Evolutionary conservation across 2,329 filamentous ascomycete genomes (phyloP).

Genomic region (Paecilomyces niveus): DNA sequence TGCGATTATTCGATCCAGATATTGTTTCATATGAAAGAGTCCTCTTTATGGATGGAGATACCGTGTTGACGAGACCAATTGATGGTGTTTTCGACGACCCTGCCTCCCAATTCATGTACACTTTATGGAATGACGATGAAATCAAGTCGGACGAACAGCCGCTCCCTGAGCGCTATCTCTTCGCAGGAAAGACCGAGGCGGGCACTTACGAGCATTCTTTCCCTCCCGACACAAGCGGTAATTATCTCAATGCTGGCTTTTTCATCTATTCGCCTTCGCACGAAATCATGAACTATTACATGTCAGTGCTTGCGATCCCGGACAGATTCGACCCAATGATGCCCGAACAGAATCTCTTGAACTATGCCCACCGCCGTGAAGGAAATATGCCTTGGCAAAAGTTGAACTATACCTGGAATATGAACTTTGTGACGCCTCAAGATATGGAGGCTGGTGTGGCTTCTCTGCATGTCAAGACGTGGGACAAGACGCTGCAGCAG

Average conservation of each 20-base stretch:
- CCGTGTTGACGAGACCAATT: slow-evolving; percentile 26
- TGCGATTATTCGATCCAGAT: slow-evolving; percentile 30
- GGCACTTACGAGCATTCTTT: slow-evolving; percentile 2
- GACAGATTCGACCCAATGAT: slow-evolving; percentile 31
- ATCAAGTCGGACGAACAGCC: slow-evolving; percentile 1
- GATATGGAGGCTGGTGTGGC: not conserved
- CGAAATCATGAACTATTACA: slow-evolving; percentile 32
- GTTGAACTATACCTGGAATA: slow-evolving; percentile 31
- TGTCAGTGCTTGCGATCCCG: slow-evolving; percentile 27
- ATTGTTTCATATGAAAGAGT: slow-evolving; percentile 35
- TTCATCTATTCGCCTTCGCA: slow-evolving; percentile 33
- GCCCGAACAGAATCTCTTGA: slow-evolving; percentile 39
- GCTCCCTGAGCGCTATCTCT: slow-evolving; percentile 3
- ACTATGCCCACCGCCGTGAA: slow-evolving; percentile 36
- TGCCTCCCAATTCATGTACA: not conserved
- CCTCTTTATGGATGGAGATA: slow-evolving; percentile 41
- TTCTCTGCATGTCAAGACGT: not conserved
- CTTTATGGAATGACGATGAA: not conserved
- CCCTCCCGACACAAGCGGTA: not conserved
- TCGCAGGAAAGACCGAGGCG: slow-evolving; percentile 1
- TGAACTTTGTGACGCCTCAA: slow-evolving; percentile 1
- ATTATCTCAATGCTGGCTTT: slow-evolving; percentile 22
- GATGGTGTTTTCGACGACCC: slow-evolving; percentile 33
- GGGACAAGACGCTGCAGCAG: not conserved
- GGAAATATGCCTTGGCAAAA: slow-evolving; percentile 39